A percentile compares a stretch with the other conserved stretches of the same genome.
phyloP scores from a whole-genome alignment of 2,329 filamentous ascomycete genomes.

The Pseudocercospora cruenta region DNA sequence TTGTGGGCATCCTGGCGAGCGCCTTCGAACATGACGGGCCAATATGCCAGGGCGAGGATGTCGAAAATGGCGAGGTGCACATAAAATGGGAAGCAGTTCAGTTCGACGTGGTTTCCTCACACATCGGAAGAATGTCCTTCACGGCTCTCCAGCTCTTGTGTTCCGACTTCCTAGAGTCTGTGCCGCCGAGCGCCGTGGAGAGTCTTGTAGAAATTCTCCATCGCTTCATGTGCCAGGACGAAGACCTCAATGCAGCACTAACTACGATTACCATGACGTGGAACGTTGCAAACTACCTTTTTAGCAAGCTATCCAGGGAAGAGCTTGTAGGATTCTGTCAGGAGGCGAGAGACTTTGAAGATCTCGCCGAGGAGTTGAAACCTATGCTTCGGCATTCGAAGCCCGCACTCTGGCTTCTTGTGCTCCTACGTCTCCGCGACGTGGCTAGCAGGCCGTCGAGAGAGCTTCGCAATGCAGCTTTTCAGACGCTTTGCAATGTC shows the following conservation, averaged over 20 bases:
- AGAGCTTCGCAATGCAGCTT: slow-evolving; percentile 82
- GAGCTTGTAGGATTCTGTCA: slow-evolving; percentile 37
- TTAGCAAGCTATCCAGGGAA: slow-evolving; percentile 50
- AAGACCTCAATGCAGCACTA: slow-evolving; percentile 92
- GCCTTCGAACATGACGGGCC: slow-evolving; percentile 63
- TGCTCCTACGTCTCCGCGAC: slow-evolving; percentile 71
- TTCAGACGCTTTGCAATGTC: slow-evolving; percentile 87
- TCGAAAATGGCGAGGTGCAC: slow-evolving; percentile 22
- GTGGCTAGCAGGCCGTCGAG: slow-evolving; percentile 72
- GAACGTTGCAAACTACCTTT: slow-evolving; percentile 88
- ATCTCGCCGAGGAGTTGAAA: slow-evolving; percentile 28
- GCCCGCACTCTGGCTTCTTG: slow-evolving; percentile 75
- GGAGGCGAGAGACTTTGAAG: slow-evolving; percentile 27
- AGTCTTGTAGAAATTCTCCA: slow-evolving; percentile 84
- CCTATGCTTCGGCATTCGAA: slow-evolving; percentile 17
- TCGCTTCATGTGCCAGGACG: slow-evolving; percentile 83
- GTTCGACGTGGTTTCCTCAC: slow-evolving; percentile 61
- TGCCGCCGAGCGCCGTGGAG: slow-evolving; percentile 72
- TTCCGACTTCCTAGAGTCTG: slow-evolving; percentile 83
- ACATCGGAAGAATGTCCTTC: slow-evolving; percentile 84
- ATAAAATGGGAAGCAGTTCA: slow-evolving; percentile 37
- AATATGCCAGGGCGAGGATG: not conserved
- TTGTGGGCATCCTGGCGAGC: slow-evolving; percentile 82
- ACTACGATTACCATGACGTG: slow-evolving; percentile 97
- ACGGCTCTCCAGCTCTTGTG: slow-evolving; percentile 88